Evolutionary conservation across 768 basidiomycete species (phyloP).

Genomic region (Boletus tylopilopsis): DNA sequence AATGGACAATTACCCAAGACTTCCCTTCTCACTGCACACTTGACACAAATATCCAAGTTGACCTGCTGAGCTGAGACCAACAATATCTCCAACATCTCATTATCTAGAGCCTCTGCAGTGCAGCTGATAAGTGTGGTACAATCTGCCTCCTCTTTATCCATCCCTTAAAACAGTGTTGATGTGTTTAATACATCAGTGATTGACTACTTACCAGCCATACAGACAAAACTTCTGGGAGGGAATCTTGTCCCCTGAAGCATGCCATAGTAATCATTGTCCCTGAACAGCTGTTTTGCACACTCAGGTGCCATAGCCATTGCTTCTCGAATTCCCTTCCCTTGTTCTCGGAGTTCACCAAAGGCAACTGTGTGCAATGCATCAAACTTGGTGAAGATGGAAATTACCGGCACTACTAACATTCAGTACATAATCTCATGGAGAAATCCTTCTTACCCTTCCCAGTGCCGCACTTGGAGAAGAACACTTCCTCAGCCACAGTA

Average conservation of each 20-base stretch:
- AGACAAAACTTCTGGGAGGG: background rate
- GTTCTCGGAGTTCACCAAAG: constrained; percentile 8
- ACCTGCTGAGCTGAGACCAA: constrained; percentile 1
- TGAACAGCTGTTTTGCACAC: constrained; percentile 8
- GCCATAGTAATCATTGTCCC: background rate
- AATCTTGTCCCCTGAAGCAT: background rate
- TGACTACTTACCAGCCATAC: background rate
- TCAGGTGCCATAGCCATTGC: constrained; percentile 6
- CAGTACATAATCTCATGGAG: background rate
- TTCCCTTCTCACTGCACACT: background rate
- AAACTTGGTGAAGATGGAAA: constrained; percentile 38
- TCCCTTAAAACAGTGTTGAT: background rate
- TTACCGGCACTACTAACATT: constrained; percentile 32
- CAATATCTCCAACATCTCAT: background rate
- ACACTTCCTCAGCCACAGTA: constrained; percentile 30
- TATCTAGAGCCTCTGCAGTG: background rate
- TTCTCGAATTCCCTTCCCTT: constrained; percentile 3
- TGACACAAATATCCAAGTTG: background rate
- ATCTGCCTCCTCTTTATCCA: background rate
- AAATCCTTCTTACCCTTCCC: background rate
- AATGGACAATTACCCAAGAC: background rate
- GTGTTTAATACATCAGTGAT: background rate
- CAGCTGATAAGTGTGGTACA: background rate
- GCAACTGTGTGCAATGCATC: constrained; percentile 28
- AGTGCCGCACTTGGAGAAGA: constrained; percentile 18